Conservation (phyloP, 345 rosid species). For the Psidium friedrichsthalianum region DNA sequence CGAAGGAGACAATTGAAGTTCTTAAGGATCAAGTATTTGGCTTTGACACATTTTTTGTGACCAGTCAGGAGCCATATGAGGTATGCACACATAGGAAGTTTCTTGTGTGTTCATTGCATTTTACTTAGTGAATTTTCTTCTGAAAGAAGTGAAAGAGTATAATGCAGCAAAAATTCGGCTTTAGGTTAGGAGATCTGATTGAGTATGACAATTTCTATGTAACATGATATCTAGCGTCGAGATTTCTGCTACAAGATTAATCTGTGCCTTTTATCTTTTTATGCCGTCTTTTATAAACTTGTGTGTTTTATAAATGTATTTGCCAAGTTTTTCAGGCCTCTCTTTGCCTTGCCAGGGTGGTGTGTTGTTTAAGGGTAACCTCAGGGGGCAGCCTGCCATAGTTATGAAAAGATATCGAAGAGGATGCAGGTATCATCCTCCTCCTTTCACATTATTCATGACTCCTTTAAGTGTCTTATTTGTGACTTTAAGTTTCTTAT, state of each 20-base stretch:
- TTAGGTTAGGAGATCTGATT: not conserved
- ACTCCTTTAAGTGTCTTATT: not conserved
- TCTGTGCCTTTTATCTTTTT: not conserved
- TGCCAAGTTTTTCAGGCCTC: not conserved
- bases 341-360: slow-evolving; percentile 49
- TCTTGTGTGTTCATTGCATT: not conserved
- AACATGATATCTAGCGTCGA: not conserved
- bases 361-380: slow-evolving; percentile 85
- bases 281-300: not conserved
- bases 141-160: not conserved
- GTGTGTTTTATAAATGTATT: not conserved
- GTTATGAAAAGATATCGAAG: slow-evolving; percentile 67
- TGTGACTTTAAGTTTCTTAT: not conserved
- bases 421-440: slow-evolving; percentile 51
- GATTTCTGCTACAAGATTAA: not conserved
- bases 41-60: slow-evolving; percentile 89
- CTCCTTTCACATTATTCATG: not conserved
- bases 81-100: slow-evolving; percentile 16
- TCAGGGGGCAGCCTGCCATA: slow-evolving; percentile 73
- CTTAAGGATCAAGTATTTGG: slow-evolving; percentile 92
- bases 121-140: not conserved
- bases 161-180: not conserved
- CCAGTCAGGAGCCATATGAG: slow-evolving; percentile 96
- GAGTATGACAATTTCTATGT: not conserved
- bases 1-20: slow-evolving; percentile 72